These are phyloP conservation scores for Selaginella tamariscina DNA, from an alignment of 75 land plant species.

Conservation along the genomic window DNA sequence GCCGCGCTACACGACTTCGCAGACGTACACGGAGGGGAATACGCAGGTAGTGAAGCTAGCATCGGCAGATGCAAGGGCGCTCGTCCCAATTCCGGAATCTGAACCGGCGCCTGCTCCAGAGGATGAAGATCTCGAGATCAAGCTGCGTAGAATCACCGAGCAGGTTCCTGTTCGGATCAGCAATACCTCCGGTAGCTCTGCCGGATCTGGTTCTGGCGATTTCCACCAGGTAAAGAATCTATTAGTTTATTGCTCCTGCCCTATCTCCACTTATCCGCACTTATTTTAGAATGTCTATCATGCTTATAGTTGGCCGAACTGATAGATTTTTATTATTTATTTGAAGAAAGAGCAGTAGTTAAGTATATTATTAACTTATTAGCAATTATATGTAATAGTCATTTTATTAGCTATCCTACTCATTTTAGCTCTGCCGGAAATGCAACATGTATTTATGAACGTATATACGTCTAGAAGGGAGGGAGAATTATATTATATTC, in stretches of 20 bases:
- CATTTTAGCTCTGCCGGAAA: no score
- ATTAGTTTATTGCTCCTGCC: background rate
- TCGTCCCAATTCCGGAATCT: background rate
- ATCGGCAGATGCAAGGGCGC: background rate
- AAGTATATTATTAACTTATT: no score
- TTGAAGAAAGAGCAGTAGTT: no score
- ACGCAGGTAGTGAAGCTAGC: constrained; percentile 21
- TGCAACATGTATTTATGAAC: no score
- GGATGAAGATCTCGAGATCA: constrained; percentile 75
- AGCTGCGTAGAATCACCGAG: constrained; percentile 81
- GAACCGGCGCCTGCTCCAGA: constrained; percentile 22
- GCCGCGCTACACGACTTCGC: constrained; percentile 30
- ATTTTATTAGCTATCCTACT: no score
- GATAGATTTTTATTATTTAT: no score
- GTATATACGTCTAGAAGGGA: no score
- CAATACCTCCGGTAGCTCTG: constrained; percentile 92
- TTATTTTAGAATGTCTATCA: no score
- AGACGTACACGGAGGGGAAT: constrained; percentile 26
- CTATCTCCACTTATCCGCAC: no score
- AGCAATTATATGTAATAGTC: no score
- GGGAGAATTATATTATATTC: no score
- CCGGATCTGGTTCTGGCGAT: constrained; percentile 97
- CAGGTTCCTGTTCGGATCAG: constrained; percentile 90
- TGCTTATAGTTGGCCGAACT: no score
- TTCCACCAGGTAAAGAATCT: constrained; percentile 64